Conservation (phyloP, 169 alveolate species). For the Eimeria praecox region DNA sequence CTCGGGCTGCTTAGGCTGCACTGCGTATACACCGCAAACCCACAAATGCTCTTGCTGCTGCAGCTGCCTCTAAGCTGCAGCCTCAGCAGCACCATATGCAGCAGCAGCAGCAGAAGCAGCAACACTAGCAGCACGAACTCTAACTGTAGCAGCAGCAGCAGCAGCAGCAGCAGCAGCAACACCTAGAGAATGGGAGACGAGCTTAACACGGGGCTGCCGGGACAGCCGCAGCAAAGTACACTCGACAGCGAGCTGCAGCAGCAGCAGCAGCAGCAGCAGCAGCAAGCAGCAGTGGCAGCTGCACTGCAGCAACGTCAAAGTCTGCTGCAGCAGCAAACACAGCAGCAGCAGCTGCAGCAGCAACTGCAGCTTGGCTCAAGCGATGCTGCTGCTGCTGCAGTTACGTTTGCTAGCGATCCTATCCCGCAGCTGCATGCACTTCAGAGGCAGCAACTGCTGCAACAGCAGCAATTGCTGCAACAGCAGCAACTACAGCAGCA, state of each 20-base stretch:
- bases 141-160: slow-evolving; percentile 10
- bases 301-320: slow-evolving; percentile 19
- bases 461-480: slow-evolving; percentile 22
- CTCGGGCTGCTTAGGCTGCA: not conserved
- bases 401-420: not conserved
- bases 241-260: not conserved
- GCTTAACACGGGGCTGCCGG: not conserved
- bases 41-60: slow-evolving; percentile 37
- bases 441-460: slow-evolving; percentile 32
- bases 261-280: slow-evolving; percentile 57
- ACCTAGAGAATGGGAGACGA: not conserved
- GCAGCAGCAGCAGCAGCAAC: slow-evolving; percentile 14
- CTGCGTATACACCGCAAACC: not conserved
- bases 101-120: not conserved
- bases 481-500: not conserved
- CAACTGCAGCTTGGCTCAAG: not conserved
- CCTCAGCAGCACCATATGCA: not conserved
- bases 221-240: not conserved
- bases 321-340: slow-evolving; percentile 21
- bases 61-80: slow-evolving; percentile 27
- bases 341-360: slow-evolving; percentile 49
- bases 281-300: not conserved
- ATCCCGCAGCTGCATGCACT: slow-evolving; percentile 34
- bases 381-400: not conserved
- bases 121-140: not conserved